Percentiles rank a stretch among this genome's conserved stretches.
phyloP scores from a whole-genome alignment of 371 early-diverging fungal genomes.

The Saksenaea oblongispora region DNA sequence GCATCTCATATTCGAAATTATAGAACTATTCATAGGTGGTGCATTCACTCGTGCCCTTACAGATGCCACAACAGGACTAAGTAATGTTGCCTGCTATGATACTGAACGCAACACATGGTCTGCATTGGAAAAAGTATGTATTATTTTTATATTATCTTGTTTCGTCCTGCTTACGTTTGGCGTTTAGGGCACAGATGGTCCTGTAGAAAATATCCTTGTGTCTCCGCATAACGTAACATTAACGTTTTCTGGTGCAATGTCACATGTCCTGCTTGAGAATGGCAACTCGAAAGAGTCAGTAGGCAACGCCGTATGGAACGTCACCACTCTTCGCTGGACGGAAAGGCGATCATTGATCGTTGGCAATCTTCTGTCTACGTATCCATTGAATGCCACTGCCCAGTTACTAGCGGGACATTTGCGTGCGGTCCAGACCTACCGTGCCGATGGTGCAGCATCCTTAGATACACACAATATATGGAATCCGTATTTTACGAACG shows the following conservation, averaged over 20 bases:
- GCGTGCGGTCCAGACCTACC: constrained; percentile 35
- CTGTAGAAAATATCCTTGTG: constrained; percentile 24
- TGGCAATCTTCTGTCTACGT: constrained; percentile 12
- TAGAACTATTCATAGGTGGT: constrained; percentile 40
- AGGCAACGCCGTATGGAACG: constrained; percentile 30
- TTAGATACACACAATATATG: constrained; percentile 6
- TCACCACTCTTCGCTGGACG: constrained; percentile 16
- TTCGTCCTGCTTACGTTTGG: background rate
- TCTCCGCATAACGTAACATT: constrained; percentile 19
- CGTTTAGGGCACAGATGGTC: constrained; percentile 34
- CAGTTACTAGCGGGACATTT: constrained; percentile 25
- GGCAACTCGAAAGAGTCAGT: background rate
- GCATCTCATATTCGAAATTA: background rate
- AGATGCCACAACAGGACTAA: constrained; percentile 6
- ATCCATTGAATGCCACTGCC: background rate
- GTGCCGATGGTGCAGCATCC: constrained; percentile 19
- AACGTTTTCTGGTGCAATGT: constrained; percentile 34
- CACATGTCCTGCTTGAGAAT: constrained; percentile 3
- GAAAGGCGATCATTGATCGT: constrained; percentile 18
- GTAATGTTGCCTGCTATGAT: constrained; percentile 34
- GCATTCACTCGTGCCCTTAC: constrained; percentile 24
- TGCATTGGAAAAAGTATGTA: constrained; percentile 22
- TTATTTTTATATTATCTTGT: background rate
- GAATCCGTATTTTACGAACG: constrained; percentile 10
- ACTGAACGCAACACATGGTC: constrained; percentile 24